phyloP scores from a whole-genome alignment of 1,284 basidiomycete species.

The Meira nashicola region DNA sequence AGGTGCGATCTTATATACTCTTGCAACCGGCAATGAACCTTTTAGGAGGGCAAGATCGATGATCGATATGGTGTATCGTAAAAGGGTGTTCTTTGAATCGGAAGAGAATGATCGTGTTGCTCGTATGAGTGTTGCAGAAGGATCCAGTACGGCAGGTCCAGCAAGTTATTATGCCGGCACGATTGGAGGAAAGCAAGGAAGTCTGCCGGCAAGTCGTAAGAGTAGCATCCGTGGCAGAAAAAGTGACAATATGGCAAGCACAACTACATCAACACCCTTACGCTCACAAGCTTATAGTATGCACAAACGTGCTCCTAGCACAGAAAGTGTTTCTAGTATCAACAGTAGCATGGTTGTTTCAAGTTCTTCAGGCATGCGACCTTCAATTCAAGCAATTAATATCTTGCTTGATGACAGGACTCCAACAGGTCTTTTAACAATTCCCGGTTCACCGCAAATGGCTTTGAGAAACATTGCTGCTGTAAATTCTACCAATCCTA shows the following conservation, averaged over 20 bases:
- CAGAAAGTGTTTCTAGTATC: conserved; percentile 39
- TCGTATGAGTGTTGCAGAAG: conserved; percentile 28
- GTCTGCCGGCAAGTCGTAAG: conserved; percentile 24
- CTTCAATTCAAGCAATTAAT: conserved; percentile 14
- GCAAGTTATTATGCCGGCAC: conserved; percentile 4
- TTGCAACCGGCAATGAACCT: conserved; percentile 44
- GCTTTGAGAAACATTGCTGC: background rate
- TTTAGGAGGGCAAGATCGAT: conserved; percentile 39
- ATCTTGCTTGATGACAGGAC: conserved; percentile 30
- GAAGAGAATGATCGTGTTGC: conserved; percentile 46
- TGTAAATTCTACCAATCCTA: background rate
- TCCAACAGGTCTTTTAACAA: conserved; percentile 5
- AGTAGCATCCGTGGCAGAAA: conserved; percentile 23
- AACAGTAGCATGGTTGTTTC: conserved; percentile 18
- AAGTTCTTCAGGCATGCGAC: background rate
- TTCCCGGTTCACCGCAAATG: background rate
- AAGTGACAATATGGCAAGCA: background rate
- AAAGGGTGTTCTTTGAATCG: conserved; percentile 41
- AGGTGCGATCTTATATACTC: conserved; percentile 46
- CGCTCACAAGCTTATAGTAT: background rate
- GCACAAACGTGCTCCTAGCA: conserved; percentile 27
- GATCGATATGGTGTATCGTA: conserved; percentile 48
- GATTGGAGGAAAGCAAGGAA: conserved; percentile 10
- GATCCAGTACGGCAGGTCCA: conserved; percentile 13
- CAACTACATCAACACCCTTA: conserved; percentile 1